A percentile compares a stretch with the other conserved stretches of the same genome.
phyloP scores from a whole-genome alignment of 2,329 filamentous ascomycete species.

The Paraphoma chrysanthemicola region DNA sequence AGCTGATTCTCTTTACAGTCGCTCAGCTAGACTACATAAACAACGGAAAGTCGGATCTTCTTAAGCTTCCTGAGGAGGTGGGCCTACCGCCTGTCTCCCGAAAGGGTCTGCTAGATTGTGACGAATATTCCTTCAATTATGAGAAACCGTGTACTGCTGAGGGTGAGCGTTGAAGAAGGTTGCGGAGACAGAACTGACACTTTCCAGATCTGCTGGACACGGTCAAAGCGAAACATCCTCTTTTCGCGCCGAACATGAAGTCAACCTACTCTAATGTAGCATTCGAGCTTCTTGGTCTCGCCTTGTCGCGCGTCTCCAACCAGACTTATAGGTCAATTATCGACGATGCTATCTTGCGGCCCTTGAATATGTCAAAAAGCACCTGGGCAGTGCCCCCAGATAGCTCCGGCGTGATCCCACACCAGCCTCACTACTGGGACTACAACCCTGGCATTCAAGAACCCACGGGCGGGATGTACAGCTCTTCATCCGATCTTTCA shows the following conservation, averaged over 20 bases:
- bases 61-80: slow-evolving; percentile 14
- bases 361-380: slow-evolving; percentile 41
- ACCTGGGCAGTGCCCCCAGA: slow-evolving; percentile 38
- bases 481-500: slow-evolving; percentile 50
- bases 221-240: slow-evolving; percentile 38
- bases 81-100: slow-evolving; percentile 46
- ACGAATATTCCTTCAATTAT: slow-evolving; percentile 43
- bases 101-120: slow-evolving; percentile 43
- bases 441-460: slow-evolving; percentile 51
- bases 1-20: slow-evolving; percentile 30
- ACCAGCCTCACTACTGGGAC: slow-evolving; percentile 49
- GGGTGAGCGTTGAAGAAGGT: slow-evolving; percentile 13
- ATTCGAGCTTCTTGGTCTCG: slow-evolving; percentile 52
- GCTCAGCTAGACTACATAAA: slow-evolving; percentile 41
- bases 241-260: slow-evolving; percentile 53
- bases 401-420: slow-evolving; percentile 48
- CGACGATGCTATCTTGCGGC: slow-evolving; percentile 48
- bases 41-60: background rate
- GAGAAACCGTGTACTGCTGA: slow-evolving; percentile 34
- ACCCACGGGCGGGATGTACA: slow-evolving; percentile 56
- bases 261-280: slow-evolving; percentile 53
- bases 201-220: slow-evolving; percentile 40
- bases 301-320: slow-evolving; percentile 47
- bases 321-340: slow-evolving; percentile 49
- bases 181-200: slow-evolving; percentile 6